phyloP scores from a whole-genome alignment of 2,329 filamentous ascomycete genomes.

The Thielaviopsis populi region DNA sequence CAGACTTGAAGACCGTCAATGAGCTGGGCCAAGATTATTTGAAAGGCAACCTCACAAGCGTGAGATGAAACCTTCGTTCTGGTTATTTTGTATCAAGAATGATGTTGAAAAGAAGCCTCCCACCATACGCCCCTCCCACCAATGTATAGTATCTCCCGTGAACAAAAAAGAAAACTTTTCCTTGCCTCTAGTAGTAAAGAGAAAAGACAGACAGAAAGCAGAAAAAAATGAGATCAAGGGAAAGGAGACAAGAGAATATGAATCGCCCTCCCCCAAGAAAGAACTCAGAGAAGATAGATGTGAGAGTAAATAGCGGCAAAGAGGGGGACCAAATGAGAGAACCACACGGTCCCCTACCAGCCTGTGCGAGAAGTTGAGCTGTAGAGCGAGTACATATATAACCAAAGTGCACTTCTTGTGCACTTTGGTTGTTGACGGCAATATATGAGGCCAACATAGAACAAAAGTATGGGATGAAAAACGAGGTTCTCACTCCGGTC shows the following conservation, averaged over 20 bases:
- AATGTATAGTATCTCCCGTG: neutral
- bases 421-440: neutral
- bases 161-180: conserved; percentile 2
- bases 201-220: neutral
- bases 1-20: neutral
- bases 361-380: neutral
- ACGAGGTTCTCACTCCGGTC: neutral
- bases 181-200: conserved; percentile 1
- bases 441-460: neutral
- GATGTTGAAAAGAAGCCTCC: conserved; percentile 7
- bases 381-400: neutral
- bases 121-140: conserved; percentile 2
- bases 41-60: neutral
- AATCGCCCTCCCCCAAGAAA: neutral
- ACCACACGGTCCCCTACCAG: neutral
- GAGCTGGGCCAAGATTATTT: neutral
- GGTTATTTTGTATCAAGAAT: conserved; percentile 5
- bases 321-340: neutral
- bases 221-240: neutral
- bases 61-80: neutral
- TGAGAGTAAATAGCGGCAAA: conserved; percentile 3
- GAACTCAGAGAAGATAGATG: neutral
- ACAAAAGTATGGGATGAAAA: neutral
- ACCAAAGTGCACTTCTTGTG: neutral
- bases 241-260: neutral